phyloP scores from a whole-genome alignment of 352 stramenopile genomes.

The Globisporangium splendens region DNA sequence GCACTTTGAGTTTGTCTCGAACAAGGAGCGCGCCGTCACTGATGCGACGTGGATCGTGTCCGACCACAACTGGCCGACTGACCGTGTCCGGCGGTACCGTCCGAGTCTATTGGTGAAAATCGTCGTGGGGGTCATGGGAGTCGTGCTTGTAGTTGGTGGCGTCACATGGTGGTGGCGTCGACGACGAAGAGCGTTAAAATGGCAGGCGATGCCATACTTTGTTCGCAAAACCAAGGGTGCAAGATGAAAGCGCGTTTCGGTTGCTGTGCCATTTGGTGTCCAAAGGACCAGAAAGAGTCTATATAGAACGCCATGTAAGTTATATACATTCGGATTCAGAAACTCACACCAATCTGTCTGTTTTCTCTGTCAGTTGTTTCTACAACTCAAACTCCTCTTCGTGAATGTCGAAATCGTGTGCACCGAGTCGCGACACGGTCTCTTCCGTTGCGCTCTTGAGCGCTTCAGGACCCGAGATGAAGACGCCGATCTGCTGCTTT shows the following conservation, averaged over 20 bases:
- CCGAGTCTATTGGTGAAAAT: background rate
- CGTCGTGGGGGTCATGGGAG: background rate
- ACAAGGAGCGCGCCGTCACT: slow-evolving; percentile 9
- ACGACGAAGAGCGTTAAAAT: background rate
- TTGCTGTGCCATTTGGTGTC: background rate
- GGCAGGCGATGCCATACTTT: background rate
- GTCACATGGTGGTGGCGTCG: background rate
- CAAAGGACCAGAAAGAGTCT: background rate
- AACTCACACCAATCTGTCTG: background rate
- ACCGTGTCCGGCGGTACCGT: slow-evolving; percentile 25
- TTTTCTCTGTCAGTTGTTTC: background rate
- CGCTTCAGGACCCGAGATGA: slow-evolving; percentile 35
- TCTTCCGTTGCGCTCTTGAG: slow-evolving; percentile 22
- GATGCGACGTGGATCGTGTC: slow-evolving; percentile 40
- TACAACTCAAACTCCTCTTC: slow-evolving; percentile 23
- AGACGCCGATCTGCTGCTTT: slow-evolving; percentile 23
- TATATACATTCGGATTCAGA: background rate
- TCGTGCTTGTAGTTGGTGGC: background rate
- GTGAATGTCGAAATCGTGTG: slow-evolving; percentile 23
- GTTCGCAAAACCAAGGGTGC: background rate
- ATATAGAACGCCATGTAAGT: slow-evolving; percentile 1
- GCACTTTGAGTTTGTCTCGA: slow-evolving; percentile 51
- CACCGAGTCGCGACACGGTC: slow-evolving; percentile 9
- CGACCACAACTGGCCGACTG: slow-evolving; percentile 40
- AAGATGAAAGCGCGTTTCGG: too few relatives aligned